Evolutionary conservation across 768 basidiomycete genomes (phyloP).

Genomic region (Pulveroboletus sp.): DNA sequence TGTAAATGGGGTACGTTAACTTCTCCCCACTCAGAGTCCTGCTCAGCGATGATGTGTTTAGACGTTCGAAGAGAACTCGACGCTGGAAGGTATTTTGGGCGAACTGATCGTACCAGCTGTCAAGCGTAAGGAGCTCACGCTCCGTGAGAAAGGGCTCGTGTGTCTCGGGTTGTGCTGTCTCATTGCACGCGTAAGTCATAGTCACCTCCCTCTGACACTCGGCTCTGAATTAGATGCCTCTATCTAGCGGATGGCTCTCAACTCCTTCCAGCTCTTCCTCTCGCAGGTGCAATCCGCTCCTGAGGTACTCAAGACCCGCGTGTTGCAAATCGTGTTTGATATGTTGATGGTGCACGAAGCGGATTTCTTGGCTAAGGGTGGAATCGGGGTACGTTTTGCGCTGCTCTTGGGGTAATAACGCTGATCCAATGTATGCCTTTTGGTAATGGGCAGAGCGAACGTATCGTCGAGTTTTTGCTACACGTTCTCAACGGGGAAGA

Average conservation of each 20-base stretch:
- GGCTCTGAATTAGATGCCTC: background rate
- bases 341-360: slow-evolving; percentile 79
- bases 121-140: slow-evolving; percentile 71
- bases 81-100: slow-evolving; percentile 59
- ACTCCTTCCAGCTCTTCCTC: slow-evolving; percentile 75
- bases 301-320: slow-evolving; percentile 57
- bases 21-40: background rate
- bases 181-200: slow-evolving; percentile 47
- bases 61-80: slow-evolving; percentile 65
- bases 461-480: slow-evolving; percentile 65
- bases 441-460: slow-evolving; percentile 36
- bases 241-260: slow-evolving; percentile 29
- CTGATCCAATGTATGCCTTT: background rate
- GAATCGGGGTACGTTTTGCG: slow-evolving; percentile 26
- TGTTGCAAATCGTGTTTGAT: slow-evolving; percentile 84
- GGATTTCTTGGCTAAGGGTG: slow-evolving; percentile 50
- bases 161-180: slow-evolving; percentile 70
- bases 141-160: slow-evolving; percentile 63
- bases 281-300: slow-evolving; percentile 65
- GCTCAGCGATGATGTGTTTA: slow-evolving; percentile 12
- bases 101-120: slow-evolving; percentile 91
- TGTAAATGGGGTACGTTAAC: slow-evolving; percentile 66
- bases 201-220: background rate
- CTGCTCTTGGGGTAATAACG: background rate
- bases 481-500: slow-evolving; percentile 49